Percentiles rank a stretch among this genome's conserved stretches.
Evolutionary conservation across 148 eudicot genomes (phyloP).

Genomic region (Camellia sinensis): DNA sequence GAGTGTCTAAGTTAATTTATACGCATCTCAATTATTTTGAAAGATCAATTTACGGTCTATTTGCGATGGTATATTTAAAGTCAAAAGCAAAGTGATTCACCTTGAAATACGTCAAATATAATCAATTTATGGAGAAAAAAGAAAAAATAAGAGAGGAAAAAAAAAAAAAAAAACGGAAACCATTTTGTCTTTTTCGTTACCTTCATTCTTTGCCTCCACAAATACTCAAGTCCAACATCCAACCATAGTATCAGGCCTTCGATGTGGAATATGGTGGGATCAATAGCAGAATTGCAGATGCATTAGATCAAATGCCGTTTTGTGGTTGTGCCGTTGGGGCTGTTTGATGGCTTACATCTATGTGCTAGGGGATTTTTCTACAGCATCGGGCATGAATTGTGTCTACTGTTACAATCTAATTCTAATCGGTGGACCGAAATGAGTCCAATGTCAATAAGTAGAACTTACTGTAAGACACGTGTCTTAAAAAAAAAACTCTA

Average conservation of each 20-base stretch:
- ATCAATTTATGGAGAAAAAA: too few species aligned
- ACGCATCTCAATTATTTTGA: too few species aligned
- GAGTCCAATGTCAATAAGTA: slow-evolving; percentile 60
- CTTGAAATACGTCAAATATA: too few species aligned
- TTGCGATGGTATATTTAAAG: too few species aligned
- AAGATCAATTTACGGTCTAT: too few species aligned
- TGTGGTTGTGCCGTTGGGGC: slow-evolving; percentile 87
- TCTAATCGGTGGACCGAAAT: slow-evolving; percentile 70
- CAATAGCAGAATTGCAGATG: slow-evolving; percentile 60
- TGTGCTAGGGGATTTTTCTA: slow-evolving; percentile 73
- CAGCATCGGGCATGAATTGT: slow-evolving; percentile 56
- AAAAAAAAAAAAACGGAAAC: too few species aligned
- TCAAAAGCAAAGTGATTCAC: too few species aligned
- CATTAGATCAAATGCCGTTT: slow-evolving; percentile 50
- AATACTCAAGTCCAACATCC: too few species aligned
- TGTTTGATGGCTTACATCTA: slow-evolving; percentile 74
- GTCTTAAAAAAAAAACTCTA: slow-evolving; percentile 74
- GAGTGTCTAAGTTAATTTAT: too few species aligned
- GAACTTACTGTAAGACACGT: slow-evolving; percentile 89
- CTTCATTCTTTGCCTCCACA: too few species aligned
- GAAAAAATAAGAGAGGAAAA: too few species aligned
- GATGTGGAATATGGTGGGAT: slow-evolving; percentile 62
- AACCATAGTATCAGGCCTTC: slow-evolving; percentile 26
- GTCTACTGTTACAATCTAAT: slow-evolving; percentile 80
- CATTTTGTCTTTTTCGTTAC: too few species aligned